Percentiles rank a stretch among this genome's conserved stretches.
phyloP scores from a whole-genome alignment of 495 filamentous ascomycete genomes.

The Mycothermus thermophilus region DNA sequence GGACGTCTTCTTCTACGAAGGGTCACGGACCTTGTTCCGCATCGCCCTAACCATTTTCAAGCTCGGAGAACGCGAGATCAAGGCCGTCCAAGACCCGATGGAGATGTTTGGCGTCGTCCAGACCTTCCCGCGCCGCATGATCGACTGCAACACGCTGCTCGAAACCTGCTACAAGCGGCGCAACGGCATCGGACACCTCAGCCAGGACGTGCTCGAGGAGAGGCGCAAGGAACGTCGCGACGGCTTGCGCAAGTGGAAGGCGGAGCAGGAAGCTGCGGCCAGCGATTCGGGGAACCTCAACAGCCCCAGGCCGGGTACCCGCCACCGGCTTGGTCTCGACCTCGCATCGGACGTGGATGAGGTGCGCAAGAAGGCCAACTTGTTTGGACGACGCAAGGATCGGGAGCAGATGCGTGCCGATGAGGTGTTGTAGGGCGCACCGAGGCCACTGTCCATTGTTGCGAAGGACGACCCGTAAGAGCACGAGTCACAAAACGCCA shows the following conservation, averaged over 20 bases:
- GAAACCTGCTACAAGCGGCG: constrained; percentile 65
- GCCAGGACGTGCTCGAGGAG: constrained; percentile 51
- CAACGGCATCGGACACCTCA: constrained; percentile 74
- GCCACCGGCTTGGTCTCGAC: constrained; percentile 6
- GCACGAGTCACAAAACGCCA: too few relatives aligned
- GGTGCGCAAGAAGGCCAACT: constrained; percentile 23
- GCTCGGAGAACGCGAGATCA: constrained; percentile 70
- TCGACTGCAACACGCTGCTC: constrained; percentile 70
- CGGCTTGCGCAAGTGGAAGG: constrained; percentile 26
- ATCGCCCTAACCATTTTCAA: constrained; percentile 90
- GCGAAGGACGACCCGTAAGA: too few relatives aligned
- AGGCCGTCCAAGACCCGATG: constrained; percentile 72
- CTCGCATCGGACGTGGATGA: constrained; percentile 17
- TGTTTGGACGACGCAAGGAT: constrained; percentile 26
- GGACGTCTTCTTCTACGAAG: constrained; percentile 94
- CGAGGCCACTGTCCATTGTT: constrained; percentile 13
- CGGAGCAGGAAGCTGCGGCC: constrained; percentile 25
- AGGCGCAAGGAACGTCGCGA: constrained; percentile 45
- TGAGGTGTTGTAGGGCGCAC: constrained; percentile 21
- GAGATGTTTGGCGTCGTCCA: constrained; percentile 95
- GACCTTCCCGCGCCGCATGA: constrained; percentile 62
- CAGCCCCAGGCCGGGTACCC: constrained; percentile 3
- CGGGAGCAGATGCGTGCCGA: constrained; percentile 15
- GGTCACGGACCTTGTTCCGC: constrained; percentile 87
- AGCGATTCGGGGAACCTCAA: constrained; percentile 1